These are phyloP conservation scores for Hirschfeldia incana DNA, from an alignment of 345 rosid species.

Conservation along the genomic window DNA sequence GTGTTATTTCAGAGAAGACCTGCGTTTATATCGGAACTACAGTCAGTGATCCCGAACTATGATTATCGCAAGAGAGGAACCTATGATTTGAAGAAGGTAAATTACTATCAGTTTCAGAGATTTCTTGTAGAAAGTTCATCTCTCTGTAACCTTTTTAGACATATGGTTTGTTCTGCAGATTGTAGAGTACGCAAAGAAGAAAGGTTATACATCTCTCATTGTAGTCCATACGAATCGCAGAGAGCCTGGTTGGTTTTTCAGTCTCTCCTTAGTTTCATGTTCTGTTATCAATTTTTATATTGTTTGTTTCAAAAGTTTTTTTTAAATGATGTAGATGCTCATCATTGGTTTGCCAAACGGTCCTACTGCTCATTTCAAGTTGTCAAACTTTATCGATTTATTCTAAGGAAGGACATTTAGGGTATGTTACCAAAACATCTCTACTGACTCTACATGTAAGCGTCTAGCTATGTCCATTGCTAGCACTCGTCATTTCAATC, in stretches of 20 bases:
- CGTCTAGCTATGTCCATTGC: background rate
- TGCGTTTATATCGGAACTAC: constrained; percentile 71
- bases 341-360: constrained; percentile 84
- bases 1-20: constrained; percentile 72
- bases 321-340: constrained; percentile 62
- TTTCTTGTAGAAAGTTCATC: background rate
- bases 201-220: constrained; percentile 75
- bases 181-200: constrained; percentile 77
- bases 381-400: constrained; percentile 81
- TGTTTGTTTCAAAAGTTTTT: background rate
- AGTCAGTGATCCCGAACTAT: constrained; percentile 81
- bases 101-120: background rate
- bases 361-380: constrained; percentile 95
- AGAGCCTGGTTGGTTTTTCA: constrained; percentile 73
- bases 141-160: background rate
- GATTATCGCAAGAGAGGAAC: constrained; percentile 83
- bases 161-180: constrained; percentile 49
- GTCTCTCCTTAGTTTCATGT: background rate
- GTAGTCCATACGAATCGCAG: constrained; percentile 88
- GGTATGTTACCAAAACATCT: constrained; percentile 44
- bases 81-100: constrained; percentile 93
- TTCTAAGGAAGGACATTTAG: constrained; percentile 85
- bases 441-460: too few species aligned
- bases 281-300: background rate
- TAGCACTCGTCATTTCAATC: background rate